These are phyloP conservation scores for Choiromyces venosus DNA, from an alignment of 495 filamentous ascomycete species.

Conservation along the genomic window DNA sequence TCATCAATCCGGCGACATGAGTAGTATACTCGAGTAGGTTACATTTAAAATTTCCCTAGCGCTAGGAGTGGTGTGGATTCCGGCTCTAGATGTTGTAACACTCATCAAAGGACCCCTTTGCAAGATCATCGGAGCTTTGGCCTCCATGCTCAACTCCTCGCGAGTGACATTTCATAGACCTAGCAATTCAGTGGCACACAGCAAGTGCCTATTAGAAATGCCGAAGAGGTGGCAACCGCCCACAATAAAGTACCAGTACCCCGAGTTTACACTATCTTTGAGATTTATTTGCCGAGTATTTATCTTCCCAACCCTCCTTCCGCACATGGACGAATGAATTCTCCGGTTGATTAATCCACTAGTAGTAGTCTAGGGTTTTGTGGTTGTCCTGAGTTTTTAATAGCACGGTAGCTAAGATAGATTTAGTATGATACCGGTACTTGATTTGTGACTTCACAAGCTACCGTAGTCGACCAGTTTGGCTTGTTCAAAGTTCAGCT, in stretches of 20 bases:
- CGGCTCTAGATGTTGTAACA: background rate
- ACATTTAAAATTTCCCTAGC: background rate
- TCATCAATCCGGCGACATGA: too few species aligned
- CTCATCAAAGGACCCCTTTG: background rate
- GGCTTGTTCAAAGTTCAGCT: background rate
- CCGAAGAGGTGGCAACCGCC: background rate
- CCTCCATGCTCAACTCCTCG: background rate
- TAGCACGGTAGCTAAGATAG: background rate
- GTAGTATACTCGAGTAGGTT: background rate
- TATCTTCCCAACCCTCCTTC: background rate
- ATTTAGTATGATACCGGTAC: constrained; percentile 2
- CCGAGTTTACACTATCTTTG: background rate
- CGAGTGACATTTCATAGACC: background rate
- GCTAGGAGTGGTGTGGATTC: background rate
- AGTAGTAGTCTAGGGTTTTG: background rate
- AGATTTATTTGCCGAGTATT: background rate
- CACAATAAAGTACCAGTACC: background rate
- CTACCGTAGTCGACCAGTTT: background rate
- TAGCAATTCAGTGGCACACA: background rate
- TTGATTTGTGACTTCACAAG: background rate
- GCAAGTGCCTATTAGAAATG: background rate
- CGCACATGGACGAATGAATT: background rate
- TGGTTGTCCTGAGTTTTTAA: background rate
- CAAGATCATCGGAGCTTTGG: background rate
- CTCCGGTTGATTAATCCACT: background rate